Conservation (phyloP, 257 asterid genomes). For the Nicotiana sylvestris region DNA sequence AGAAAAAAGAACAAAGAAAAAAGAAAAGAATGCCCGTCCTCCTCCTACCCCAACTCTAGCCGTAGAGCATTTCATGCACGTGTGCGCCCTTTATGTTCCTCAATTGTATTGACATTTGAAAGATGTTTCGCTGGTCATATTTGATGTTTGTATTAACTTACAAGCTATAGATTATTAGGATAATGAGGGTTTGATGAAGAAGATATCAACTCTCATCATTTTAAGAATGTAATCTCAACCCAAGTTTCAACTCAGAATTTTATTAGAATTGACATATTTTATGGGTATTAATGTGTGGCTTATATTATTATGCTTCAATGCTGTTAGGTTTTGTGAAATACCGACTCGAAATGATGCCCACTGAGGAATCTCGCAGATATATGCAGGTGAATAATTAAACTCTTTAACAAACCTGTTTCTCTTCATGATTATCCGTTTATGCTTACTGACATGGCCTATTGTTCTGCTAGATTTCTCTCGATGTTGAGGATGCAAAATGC, state of each 20-base stretch:
- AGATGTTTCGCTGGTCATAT: background rate
- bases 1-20: too few relatives aligned
- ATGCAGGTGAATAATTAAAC: slow-evolving; percentile 50
- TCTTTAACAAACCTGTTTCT: background rate
- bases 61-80: background rate
- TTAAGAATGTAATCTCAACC: background rate
- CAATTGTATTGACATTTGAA: background rate
- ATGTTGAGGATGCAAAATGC: slow-evolving; percentile 89
- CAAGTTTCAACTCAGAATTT: background rate
- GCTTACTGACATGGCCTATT: slow-evolving; percentile 13
- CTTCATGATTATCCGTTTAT: background rate
- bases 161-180: background rate
- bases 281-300: background rate
- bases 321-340: slow-evolving; percentile 63
- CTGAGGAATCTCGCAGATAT: slow-evolving; percentile 45
- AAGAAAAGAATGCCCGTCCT: background rate
- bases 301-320: slow-evolving; percentile 18
- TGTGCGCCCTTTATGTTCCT: background rate
- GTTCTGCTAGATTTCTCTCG: slow-evolving; percentile 51
- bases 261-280: background rate
- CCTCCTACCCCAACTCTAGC: background rate
- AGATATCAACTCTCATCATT: background rate
- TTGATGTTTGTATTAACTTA: background rate
- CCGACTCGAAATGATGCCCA: slow-evolving; percentile 73
- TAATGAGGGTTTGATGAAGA: background rate